Percentiles rank a stretch among this genome's conserved stretches.
phyloP scores from a whole-genome alignment of 306 rosid species.

The Canavalia ensiformis region DNA sequence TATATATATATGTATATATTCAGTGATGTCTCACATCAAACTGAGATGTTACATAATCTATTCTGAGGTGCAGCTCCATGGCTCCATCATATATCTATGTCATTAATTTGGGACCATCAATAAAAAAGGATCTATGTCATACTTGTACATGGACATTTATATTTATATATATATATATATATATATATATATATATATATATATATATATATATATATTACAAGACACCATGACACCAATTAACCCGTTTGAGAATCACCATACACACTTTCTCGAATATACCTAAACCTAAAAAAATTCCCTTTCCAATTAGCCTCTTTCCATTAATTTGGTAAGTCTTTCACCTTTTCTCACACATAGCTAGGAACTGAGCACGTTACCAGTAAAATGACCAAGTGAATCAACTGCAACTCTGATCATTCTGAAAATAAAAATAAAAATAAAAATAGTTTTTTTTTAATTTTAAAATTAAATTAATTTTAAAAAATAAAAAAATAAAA shows the following conservation, averaged over 20 bases:
- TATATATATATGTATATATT: neutral
- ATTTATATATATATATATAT: no score
- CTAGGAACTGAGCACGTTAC: neutral
- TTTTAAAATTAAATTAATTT: neutral
- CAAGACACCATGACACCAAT: neutral
- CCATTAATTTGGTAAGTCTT: constrained; percentile 44
- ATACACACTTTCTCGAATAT: constrained; percentile 47
- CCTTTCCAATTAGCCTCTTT: constrained; percentile 38
- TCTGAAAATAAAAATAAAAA: constrained; percentile 1
- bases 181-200: no score
- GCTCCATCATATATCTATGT: constrained; percentile 15
- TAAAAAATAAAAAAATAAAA: neutral
- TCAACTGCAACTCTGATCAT: constrained; percentile 39
- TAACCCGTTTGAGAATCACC: neutral
- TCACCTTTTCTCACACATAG: constrained; percentile 11
- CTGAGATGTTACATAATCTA: constrained; percentile 47
- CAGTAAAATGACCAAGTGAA: constrained; percentile 21
- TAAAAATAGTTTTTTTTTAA: neutral
- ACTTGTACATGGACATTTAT: neutral
- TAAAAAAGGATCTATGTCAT: constrained; percentile 17
- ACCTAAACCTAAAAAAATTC: constrained; percentile 45
- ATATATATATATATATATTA: neutral
- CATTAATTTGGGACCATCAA: constrained; percentile 42
- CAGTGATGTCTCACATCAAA: constrained; percentile 51
- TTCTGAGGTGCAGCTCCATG: constrained; percentile 20